Conservation (phyloP, 163 green algal genomes). For the Scenedesmus sp. region DNA sequence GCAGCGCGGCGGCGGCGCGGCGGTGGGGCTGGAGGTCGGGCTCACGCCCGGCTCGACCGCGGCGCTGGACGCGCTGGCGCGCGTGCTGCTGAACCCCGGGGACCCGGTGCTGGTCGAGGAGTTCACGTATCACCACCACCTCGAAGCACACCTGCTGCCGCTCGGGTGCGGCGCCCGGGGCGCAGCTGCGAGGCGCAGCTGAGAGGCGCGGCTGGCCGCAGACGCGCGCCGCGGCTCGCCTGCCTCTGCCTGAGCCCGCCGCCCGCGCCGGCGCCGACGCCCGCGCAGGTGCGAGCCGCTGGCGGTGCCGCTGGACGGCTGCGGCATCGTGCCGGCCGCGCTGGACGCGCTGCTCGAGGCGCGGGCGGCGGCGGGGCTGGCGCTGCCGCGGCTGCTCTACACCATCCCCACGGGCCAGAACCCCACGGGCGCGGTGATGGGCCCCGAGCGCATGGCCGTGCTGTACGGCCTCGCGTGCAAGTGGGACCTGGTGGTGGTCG, state of each 20-base stretch:
- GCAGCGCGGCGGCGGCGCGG: conserved; percentile 9
- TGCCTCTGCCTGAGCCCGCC: too few relatives aligned
- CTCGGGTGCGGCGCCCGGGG: conserved; percentile 38
- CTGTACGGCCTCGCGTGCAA: conserved; percentile 52
- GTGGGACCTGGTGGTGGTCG: conserved; percentile 74
- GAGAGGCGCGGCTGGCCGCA: too few relatives aligned
- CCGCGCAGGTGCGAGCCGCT: conserved; percentile 48
- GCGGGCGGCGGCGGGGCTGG: conserved; percentile 14
- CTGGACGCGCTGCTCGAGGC: conserved; percentile 4
- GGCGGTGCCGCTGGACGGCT: conserved; percentile 27
- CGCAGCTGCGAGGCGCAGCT: too few relatives aligned
- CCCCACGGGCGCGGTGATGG: conserved; percentile 70
- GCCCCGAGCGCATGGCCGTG: conserved; percentile 50
- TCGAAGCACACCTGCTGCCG: conserved; percentile 69
- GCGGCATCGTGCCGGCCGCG: conserved; percentile 12
- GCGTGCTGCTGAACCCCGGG: conserved; percentile 51
- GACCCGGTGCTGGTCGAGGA: conserved; percentile 75
- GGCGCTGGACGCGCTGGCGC: conserved; percentile 9
- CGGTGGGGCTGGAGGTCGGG: neutral
- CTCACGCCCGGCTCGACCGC: conserved; percentile 23
- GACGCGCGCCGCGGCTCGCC: too few relatives aligned
- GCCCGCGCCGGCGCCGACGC: too few relatives aligned
- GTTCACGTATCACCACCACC: conserved; percentile 77
- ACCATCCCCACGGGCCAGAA: conserved; percentile 81
- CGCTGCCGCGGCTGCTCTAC: conserved; percentile 68